Evolutionary conservation across 176 grass and related monocot genomes (phyloP).

Genomic region (Lolium rigidum): DNA sequence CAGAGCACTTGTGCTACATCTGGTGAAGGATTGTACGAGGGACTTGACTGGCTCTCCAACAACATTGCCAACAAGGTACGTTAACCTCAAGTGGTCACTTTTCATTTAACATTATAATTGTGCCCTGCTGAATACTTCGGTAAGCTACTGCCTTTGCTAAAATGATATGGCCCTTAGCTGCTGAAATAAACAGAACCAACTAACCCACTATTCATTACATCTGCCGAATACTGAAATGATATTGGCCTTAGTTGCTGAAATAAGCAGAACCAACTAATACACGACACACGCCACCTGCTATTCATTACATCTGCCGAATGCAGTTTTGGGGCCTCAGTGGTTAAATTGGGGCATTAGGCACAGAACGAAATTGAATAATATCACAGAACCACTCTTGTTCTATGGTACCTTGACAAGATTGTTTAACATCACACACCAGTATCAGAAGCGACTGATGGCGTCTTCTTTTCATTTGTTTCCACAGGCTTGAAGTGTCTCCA

Average conservation of each 20-base stretch:
- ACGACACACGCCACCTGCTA: not conserved
- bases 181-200: not conserved
- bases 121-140: not conserved
- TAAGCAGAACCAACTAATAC: not conserved
- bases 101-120: not conserved
- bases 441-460: not conserved
- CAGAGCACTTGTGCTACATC: constrained; percentile 91
- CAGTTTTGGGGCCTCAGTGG: not conserved
- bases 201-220: not conserved
- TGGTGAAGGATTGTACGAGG: constrained; percentile 86
- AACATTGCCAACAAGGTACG: constrained; percentile 88
- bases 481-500: constrained; percentile 49
- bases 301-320: not conserved
- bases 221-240: not conserved
- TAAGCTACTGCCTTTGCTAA: not conserved
- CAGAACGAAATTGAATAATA: constrained; percentile 15
- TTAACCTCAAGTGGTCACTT: not conserved
- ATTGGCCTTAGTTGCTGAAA: not conserved
- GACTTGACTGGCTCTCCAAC: constrained; percentile 94
- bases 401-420: not conserved
- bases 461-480: constrained; percentile 21
- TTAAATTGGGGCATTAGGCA: not conserved
- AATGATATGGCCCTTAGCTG: not conserved
- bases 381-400: not conserved
- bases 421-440: not conserved